Percentiles rank a stretch among this genome's conserved stretches.
Conservation (phyloP, 208 protist genomes). For the Phytomonas sp. region DNA sequence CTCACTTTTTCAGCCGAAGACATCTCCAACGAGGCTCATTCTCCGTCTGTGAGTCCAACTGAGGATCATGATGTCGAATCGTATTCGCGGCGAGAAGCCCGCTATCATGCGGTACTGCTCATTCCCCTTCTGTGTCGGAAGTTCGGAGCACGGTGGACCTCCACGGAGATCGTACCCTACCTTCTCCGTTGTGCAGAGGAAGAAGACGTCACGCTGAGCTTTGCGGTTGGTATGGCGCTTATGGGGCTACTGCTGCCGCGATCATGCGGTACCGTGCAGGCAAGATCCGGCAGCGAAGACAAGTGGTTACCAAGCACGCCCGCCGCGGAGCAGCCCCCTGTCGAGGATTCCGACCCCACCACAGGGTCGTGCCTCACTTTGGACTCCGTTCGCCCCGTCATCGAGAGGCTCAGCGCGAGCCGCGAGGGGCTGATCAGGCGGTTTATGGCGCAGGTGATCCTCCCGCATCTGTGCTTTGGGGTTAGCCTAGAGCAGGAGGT, state of each 20-base stretch:
- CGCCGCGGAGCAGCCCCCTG: background rate
- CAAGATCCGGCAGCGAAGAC: background rate
- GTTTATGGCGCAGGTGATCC: conserved; percentile 56
- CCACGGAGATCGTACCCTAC: conserved; percentile 58
- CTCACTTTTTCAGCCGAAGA: too few relatives aligned
- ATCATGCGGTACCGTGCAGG: background rate
- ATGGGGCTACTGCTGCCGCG: conserved; percentile 17
- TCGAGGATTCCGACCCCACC: background rate
- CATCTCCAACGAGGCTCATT: too few relatives aligned
- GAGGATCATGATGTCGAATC: too few relatives aligned
- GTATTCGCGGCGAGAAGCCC: conserved; percentile 26
- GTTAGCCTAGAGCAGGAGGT: conserved; percentile 34
- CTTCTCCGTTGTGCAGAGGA: conserved; percentile 70
- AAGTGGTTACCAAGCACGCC: background rate
- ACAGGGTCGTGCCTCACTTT: conserved; percentile 20
- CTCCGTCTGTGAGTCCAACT: too few relatives aligned
- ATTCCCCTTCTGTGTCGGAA: conserved; percentile 42
- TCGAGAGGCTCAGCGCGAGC: conserved; percentile 33
- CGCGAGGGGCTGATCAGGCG: conserved; percentile 30
- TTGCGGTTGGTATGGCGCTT: conserved; percentile 43
- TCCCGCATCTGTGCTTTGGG: conserved; percentile 66
- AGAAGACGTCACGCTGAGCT: conserved; percentile 54
- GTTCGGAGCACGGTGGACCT: conserved; percentile 41
- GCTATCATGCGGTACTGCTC: conserved; percentile 50
- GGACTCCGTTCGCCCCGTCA: conserved; percentile 30